Evolutionary conservation across 2,329 filamentous ascomycete species (phyloP).

Genomic region (Clarireedia monteithiana): DNA sequence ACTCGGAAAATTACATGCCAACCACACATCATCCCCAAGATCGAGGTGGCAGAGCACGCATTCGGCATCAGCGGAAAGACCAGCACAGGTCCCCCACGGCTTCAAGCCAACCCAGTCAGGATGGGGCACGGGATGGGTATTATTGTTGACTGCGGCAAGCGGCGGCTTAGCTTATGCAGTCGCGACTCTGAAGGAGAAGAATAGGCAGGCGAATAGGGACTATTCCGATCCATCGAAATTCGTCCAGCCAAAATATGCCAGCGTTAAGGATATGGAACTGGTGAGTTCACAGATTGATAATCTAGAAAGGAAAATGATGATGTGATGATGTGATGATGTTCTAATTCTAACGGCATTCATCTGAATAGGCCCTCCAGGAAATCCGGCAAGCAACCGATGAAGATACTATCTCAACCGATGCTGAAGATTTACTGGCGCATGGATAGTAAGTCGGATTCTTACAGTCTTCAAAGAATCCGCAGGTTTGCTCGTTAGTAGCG

Average conservation of each 20-base stretch:
- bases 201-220: conserved; percentile 12
- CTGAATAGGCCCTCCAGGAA: conserved; percentile 43
- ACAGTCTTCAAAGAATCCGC: background rate
- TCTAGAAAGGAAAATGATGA: background rate
- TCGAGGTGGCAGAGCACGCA: background rate
- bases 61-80: background rate
- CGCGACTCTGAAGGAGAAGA: conserved; percentile 12
- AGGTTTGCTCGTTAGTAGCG: background rate
- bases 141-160: conserved; percentile 19
- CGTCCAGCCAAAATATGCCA: conserved; percentile 36
- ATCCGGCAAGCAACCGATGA: conserved; percentile 44
- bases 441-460: conserved; percentile 37
- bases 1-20: background rate
- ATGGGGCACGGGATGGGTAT: conserved; percentile 22
- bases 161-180: conserved; percentile 15
- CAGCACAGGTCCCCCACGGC: background rate
- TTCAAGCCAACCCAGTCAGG: background rate
- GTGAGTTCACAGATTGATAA: conserved; percentile 27
- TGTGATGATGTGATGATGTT: background rate
- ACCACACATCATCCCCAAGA: background rate
- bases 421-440: conserved; percentile 52
- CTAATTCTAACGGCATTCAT: background rate
- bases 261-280: conserved; percentile 41
- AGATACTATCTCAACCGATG: conserved; percentile 54
- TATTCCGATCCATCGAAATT: conserved; percentile 27